These are phyloP conservation scores for Dothistroma septosporum DNA, from an alignment of 2,329 filamentous ascomycete genomes.

Conservation along the genomic window DNA sequence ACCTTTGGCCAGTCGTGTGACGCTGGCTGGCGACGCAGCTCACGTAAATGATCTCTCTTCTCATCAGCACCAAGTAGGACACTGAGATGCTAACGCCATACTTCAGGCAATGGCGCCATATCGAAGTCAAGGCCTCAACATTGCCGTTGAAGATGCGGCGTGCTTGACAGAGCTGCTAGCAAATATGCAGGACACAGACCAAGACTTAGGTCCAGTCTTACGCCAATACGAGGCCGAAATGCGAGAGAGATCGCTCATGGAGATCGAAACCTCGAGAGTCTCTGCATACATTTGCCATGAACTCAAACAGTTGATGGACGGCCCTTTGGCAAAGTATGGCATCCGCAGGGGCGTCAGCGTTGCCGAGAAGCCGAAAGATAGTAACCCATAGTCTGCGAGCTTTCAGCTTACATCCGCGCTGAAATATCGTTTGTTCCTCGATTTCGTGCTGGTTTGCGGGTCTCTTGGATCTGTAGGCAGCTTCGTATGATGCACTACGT, in stretches of 20 bases:
- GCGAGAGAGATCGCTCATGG: constrained; percentile 6
- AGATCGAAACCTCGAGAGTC: constrained; percentile 9
- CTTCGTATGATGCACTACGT: constrained; percentile 85
- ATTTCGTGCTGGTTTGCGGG: constrained; percentile 29
- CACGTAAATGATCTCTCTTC: not conserved
- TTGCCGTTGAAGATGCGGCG: constrained; percentile 12
- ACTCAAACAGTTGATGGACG: constrained; percentile 13
- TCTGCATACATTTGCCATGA: constrained; percentile 14
- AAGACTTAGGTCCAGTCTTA: constrained; percentile 2
- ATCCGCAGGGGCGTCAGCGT: not conserved
- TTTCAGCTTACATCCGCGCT: constrained; percentile 40
- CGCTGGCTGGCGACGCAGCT: constrained; percentile 20
- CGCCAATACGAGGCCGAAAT: constrained; percentile 16
- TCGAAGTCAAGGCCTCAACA: constrained; percentile 14
- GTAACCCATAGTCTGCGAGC: not conserved
- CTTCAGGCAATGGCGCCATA: constrained; percentile 8
- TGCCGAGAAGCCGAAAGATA: not conserved
- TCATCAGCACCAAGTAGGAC: not conserved
- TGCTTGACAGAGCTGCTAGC: constrained; percentile 1
- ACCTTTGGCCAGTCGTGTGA: constrained; percentile 11
- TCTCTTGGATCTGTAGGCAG: constrained; percentile 47
- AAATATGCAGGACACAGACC: not conserved
- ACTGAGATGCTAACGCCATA: not conserved
- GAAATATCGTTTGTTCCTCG: constrained; percentile 45
- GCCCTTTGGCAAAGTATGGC: constrained; percentile 12